Conservation (phyloP, 495 filamentous ascomycete genomes). For the Geoglossum glabrum region DNA sequence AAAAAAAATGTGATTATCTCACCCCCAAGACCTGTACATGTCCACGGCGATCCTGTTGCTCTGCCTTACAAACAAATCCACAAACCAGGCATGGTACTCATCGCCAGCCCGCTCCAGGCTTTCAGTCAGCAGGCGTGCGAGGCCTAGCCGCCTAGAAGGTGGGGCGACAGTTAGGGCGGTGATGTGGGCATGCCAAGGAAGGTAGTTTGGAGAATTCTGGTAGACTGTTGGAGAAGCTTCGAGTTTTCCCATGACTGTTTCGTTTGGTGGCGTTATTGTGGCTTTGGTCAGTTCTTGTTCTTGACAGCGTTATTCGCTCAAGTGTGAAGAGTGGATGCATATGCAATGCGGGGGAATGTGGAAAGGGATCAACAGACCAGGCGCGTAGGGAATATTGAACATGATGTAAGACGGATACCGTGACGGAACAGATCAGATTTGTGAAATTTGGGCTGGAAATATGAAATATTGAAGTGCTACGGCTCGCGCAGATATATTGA, state of each 20-base stretch:
- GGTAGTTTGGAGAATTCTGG: constrained; percentile 48
- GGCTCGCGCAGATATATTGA: too few relatives aligned
- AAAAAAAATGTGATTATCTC: constrained; percentile 13
- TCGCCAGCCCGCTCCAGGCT: constrained; percentile 65
- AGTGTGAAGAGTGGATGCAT: background rate
- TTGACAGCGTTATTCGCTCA: background rate
- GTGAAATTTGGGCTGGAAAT: background rate
- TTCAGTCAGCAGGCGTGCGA: constrained; percentile 59
- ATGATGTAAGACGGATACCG: background rate
- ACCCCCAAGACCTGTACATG: constrained; percentile 84
- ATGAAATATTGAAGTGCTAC: too few relatives aligned
- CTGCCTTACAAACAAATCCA: constrained; percentile 80
- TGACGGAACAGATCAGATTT: too few relatives aligned
- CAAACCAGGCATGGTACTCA: constrained; percentile 72
- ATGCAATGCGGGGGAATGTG: background rate
- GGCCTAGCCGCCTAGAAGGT: constrained; percentile 61
- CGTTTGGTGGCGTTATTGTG: background rate
- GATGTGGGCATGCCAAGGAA: constrained; percentile 95
- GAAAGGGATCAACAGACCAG: background rate
- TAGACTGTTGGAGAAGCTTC: constrained; percentile 64
- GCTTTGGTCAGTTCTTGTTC: background rate
- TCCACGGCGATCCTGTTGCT: constrained; percentile 71
- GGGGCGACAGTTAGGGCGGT: constrained; percentile 88
- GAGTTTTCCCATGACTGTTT: constrained; percentile 80
- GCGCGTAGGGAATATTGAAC: background rate